phyloP scores from a whole-genome alignment of 345 rosid genomes.

The Eucalyptus cloeziana region DNA sequence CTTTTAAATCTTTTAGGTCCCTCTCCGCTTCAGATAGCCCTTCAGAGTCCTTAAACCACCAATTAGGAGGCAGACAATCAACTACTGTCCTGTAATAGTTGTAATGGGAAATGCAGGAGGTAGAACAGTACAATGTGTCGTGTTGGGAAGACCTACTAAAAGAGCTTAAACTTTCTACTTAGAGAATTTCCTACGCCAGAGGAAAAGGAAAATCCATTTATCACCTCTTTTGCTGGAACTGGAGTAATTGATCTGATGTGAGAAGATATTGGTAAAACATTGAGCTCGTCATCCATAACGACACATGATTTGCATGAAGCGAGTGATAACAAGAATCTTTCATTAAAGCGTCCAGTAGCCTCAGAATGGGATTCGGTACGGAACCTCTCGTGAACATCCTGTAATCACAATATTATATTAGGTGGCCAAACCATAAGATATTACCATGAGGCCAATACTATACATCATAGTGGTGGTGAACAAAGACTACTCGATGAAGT shows the following conservation, averaged over 20 bases:
- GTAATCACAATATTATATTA: conserved; percentile 6
- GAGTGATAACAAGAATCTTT: conserved; percentile 77
- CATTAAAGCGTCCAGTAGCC: conserved; percentile 85
- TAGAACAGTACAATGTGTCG: background rate
- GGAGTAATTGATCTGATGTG: conserved; percentile 69
- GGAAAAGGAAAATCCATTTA: background rate
- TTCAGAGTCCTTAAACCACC: conserved; percentile 50
- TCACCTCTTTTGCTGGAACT: conserved; percentile 57
- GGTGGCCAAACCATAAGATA: background rate
- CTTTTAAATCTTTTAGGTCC: conserved; percentile 76
- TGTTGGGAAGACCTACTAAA: background rate
- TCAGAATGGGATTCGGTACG: conserved; percentile 92
- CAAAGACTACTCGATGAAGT: conserved; percentile 67
- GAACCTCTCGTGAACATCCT: conserved; percentile 98
- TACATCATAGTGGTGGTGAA: conserved; percentile 83
- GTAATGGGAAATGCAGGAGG: background rate
- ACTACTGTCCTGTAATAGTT: background rate
- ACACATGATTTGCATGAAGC: conserved; percentile 91
- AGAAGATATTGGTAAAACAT: conserved; percentile 86
- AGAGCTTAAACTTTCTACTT: background rate
- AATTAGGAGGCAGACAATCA: background rate
- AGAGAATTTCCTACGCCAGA: background rate
- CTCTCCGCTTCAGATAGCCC: conserved; percentile 87
- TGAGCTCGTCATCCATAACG: conserved; percentile 94
- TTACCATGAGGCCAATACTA: background rate